A percentile compares a stretch with the other conserved stretches of the same genome.
phyloP scores from a whole-genome alignment of 2,329 filamentous ascomycete genomes.

The Moelleriella libera region DNA sequence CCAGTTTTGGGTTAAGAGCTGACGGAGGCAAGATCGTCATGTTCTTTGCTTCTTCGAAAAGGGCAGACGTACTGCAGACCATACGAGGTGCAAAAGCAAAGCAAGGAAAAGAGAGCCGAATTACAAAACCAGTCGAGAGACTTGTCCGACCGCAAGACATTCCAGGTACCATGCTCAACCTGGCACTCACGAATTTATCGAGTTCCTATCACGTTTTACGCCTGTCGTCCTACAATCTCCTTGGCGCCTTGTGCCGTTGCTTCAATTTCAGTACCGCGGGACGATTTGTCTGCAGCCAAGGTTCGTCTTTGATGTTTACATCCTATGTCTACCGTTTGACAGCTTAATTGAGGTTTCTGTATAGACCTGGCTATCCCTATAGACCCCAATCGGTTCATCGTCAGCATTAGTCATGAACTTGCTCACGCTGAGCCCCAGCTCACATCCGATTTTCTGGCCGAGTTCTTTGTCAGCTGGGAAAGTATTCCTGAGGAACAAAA shows the following conservation, averaged over 20 bases:
- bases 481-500: slow-evolving; percentile 55
- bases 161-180: slow-evolving; percentile 52
- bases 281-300: slow-evolving; percentile 47
- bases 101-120: slow-evolving; percentile 46
- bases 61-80: slow-evolving; percentile 46
- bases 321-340: background rate
- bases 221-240: slow-evolving; percentile 51
- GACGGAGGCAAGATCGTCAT: slow-evolving; percentile 59
- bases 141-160: slow-evolving; percentile 57
- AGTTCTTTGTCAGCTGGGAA: slow-evolving; percentile 61
- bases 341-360: background rate
- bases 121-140: slow-evolving; percentile 47
- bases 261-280: slow-evolving; percentile 52
- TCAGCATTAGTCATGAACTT: slow-evolving; percentile 50
- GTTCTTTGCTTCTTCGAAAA: slow-evolving; percentile 56
- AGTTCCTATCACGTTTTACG: slow-evolving; percentile 46
- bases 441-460: slow-evolving; percentile 56
- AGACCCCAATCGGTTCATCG: slow-evolving; percentile 49
- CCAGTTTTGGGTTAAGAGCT: slow-evolving; percentile 51
- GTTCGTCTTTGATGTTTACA: slow-evolving; percentile 17
- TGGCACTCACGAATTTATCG: slow-evolving; percentile 52
- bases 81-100: slow-evolving; percentile 50
- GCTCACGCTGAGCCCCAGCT: slow-evolving; percentile 51
- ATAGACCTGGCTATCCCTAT: slow-evolving; percentile 48
- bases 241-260: slow-evolving; percentile 51